Evolutionary conservation across 805 yeast species (phyloP), one percentile per base, ranked within the genome.

Genomic region (Cyberlindnera maritima): DNA sequence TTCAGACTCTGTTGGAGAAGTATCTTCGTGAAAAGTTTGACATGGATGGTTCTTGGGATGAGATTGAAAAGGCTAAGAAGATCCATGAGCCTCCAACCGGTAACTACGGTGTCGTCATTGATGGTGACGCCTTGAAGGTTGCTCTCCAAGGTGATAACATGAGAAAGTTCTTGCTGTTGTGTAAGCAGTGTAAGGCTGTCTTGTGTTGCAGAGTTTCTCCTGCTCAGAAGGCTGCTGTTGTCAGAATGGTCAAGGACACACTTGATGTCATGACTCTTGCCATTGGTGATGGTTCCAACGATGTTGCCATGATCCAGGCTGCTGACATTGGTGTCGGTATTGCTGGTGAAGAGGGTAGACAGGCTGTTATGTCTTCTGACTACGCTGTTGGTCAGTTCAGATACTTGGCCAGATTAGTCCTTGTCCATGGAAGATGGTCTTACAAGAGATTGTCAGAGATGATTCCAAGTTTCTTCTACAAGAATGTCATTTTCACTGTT

Each of bases 151-250:
- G 62, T 50, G 66, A 60, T 21, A 75, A 67, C 8, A 63, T 73
- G 44, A 68, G 80, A 49, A 83, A 83, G 60, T 86, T 87, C 58
- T 69, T 87, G 46, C 66, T 87, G 15, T 64, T 87, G 44, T 85
- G 92, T 65, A 87, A 86, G 62, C 85, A 84, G 56, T 87, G 94
- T 70, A 79, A 77, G 49, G 34, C 99, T 0, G 99, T 95, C 12
- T 83, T 94, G 31, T 94, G 99, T 64, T 94, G 99, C 69, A 83
- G 99, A 64, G 99, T 94, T 1, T 92, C 98, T 1, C 99, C 99
- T 0, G 74, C 95, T 48, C 99, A 94, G 61, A 94, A 94, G 65
- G 99, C 99, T 0, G 71, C 94, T 43, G 99, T 94, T 15, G 99
- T 94, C 14, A 80, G 77, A 54, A 64, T 86, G 50, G 94, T 87